Evolutionary conservation across 148 eudicot genomes (phyloP), one percentile per base, ranked within the genome.

Genomic region (Polygonum maritimum): DNA sequence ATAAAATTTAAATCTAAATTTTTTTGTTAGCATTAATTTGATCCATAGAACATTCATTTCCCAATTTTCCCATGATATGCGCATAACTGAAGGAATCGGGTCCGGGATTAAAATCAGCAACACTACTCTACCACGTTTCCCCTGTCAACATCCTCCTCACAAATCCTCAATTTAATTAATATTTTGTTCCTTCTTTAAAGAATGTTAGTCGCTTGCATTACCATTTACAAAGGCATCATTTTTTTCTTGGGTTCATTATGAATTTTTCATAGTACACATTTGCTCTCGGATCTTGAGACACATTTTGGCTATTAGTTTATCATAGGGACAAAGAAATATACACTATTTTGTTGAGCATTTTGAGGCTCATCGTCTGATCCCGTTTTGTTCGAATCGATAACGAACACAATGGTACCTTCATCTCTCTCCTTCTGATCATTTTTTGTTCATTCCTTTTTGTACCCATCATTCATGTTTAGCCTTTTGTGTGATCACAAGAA

Each of bases 111-210:
- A 51, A 51, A 14, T n/a, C 57, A 57, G 33, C 69, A 57, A 62
- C 69, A 62, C 40, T 62, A 62, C 16, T 62, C 38, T 12, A 26
- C 69, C 69, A 62, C 69, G 69, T 62, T 62, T 62, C 69, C 69
- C 69, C 62, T 31, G 16, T 33, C 69, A 62, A 12, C 69, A 6
- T 19, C 35, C 35, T 11, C 12, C 21, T 21, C 63, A n/a, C 63
- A 21, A 57, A 19, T 57, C 2, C 63, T 57, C 10, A 0, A 57
- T n/a, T 57, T 57, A 6, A 21, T 57, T 21, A 19, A 18, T 57
- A 19, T 7, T 21, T n/a, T 57, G 22, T 1, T 0, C 2, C 33
- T 11, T 26, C 7, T 33, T 31, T 4, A 31, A 31, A 2, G 26
- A 33, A 62, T 12, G 33, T 33, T 62, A 62, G 40, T 62, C 16